Conservation (phyloP, 2,329 filamentous ascomycete genomes). For the Rutstroemia sp. region DNA sequence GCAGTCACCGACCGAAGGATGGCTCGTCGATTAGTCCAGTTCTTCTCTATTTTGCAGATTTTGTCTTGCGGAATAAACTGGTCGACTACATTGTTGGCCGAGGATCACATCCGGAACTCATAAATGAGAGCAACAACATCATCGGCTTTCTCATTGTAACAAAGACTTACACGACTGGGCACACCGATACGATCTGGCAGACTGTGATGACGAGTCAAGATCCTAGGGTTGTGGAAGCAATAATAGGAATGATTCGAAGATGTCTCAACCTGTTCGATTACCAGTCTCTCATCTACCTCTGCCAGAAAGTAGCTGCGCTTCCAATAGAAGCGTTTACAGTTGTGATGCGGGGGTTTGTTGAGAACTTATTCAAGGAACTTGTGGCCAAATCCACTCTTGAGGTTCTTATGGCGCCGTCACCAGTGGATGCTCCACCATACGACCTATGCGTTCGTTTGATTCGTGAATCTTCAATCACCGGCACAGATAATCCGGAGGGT, state of each 20-base stretch:
- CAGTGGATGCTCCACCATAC: slow-evolving; percentile 41
- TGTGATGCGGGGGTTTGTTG: slow-evolving; percentile 55
- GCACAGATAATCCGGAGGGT: slow-evolving; percentile 45
- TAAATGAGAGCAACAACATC: slow-evolving; percentile 72
- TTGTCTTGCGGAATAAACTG: slow-evolving; percentile 62
- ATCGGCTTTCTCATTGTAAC: slow-evolving; percentile 82
- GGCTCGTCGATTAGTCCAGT: slow-evolving; percentile 39
- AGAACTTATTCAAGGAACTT: slow-evolving; percentile 41
- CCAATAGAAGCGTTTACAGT: slow-evolving; percentile 56
- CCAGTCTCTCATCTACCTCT: slow-evolving; percentile 54
- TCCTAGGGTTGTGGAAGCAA: slow-evolving; percentile 73
- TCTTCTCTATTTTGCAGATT: slow-evolving; percentile 60
- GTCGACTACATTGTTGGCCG: slow-evolving; percentile 84
- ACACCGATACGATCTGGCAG: slow-evolving; percentile 79
- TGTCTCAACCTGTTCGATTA: slow-evolving; percentile 44
- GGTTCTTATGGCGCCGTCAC: slow-evolving; percentile 8
- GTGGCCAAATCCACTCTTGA: slow-evolving; percentile 28
- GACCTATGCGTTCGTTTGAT: slow-evolving; percentile 59
- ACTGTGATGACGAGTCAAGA: slow-evolving; percentile 77
- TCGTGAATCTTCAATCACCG: slow-evolving; percentile 58
- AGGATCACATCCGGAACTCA: slow-evolving; percentile 87
- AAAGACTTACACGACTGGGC: slow-evolving; percentile 58
- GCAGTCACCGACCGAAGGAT: slow-evolving; percentile 35
- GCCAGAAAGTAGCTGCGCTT: slow-evolving; percentile 59
- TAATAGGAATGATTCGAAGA: slow-evolving; percentile 55